These are phyloP conservation scores for Xylaria sp. DNA, from an alignment of 2,329 filamentous ascomycete genomes.

Conservation along the genomic window DNA sequence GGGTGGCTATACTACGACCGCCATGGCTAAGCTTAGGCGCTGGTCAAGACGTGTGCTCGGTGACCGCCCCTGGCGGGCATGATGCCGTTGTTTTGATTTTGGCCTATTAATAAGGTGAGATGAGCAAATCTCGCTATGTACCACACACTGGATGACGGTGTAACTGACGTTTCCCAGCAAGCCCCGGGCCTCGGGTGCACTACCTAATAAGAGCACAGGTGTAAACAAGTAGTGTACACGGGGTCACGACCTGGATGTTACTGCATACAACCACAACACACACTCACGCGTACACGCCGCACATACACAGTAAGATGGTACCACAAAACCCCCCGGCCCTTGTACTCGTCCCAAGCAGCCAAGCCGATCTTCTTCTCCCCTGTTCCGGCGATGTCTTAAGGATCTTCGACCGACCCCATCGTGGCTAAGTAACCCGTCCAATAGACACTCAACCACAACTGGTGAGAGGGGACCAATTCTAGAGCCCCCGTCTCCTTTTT, in stretches of 20 bases:
- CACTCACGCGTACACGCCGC: not conserved
- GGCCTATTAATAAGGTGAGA: slow-evolving; percentile 30
- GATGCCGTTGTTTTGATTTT: slow-evolving; percentile 30
- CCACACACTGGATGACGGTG: slow-evolving; percentile 33
- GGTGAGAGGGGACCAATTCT: slow-evolving; percentile 17
- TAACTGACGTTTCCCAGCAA: slow-evolving; percentile 29
- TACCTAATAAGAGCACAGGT: slow-evolving; percentile 13
- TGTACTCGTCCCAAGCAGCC: not conserved
- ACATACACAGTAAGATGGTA: slow-evolving; percentile 13
- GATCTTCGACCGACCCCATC: slow-evolving; percentile 23
- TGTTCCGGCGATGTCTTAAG: slow-evolving; percentile 12
- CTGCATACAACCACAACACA: slow-evolving; percentile 9
- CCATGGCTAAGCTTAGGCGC: not conserved
- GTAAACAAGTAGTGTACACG: slow-evolving; percentile 10
- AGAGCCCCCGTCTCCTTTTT: slow-evolving; percentile 18
- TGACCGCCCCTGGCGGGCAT: not conserved
- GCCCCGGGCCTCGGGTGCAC: slow-evolving; percentile 20
- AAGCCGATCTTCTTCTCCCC: slow-evolving; percentile 2
- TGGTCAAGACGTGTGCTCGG: not conserved
- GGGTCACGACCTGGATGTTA: slow-evolving; percentile 15
- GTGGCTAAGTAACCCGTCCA: slow-evolving; percentile 23
- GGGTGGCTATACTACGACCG: not conserved
- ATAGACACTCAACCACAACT: slow-evolving; percentile 10
- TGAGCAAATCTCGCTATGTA: slow-evolving; percentile 39
- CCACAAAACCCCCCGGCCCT: slow-evolving; percentile 6